These are phyloP conservation scores for Backusella psychrophila DNA, from an alignment of 192 early-diverging fungal species.

Conservation along the genomic window DNA sequence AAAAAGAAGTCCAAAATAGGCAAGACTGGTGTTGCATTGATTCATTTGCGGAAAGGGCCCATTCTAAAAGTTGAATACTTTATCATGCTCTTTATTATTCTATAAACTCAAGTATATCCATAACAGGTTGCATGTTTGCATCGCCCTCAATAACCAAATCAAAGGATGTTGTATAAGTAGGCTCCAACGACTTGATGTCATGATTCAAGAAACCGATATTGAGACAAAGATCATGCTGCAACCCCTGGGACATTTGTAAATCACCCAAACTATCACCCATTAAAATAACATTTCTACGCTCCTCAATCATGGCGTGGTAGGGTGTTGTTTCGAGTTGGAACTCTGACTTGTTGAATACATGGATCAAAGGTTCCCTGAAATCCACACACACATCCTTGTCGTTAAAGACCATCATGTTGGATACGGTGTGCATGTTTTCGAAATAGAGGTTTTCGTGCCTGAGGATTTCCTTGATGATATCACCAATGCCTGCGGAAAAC, in stretches of 20 bases:
- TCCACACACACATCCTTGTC: slow-evolving; percentile 47
- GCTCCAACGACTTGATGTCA: slow-evolving; percentile 49
- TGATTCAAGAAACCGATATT: slow-evolving; percentile 74
- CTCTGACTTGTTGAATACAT: slow-evolving; percentile 73
- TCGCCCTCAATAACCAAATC: slow-evolving; percentile 69
- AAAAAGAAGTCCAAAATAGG: too few species aligned
- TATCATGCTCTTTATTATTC: background rate
- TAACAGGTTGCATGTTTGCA: slow-evolving; percentile 28
- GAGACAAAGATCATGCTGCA: slow-evolving; percentile 54
- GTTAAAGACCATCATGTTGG: slow-evolving; percentile 70
- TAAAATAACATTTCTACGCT: slow-evolving; percentile 60
- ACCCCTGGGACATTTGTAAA: slow-evolving; percentile 62
- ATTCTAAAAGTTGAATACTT: too few species aligned
- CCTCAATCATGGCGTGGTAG: slow-evolving; percentile 41
- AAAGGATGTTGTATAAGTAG: slow-evolving; percentile 52
- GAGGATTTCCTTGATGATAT: slow-evolving; percentile 63
- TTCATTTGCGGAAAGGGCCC: too few species aligned
- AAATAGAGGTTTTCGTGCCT: slow-evolving; percentile 35
- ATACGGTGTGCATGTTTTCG: slow-evolving; percentile 66
- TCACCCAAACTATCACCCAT: slow-evolving; percentile 75
- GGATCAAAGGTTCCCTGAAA: slow-evolving; percentile 68
- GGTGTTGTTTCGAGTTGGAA: slow-evolving; percentile 44
- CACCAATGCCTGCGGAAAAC: slow-evolving; percentile 68
- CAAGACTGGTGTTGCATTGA: too few species aligned
- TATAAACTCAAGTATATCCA: slow-evolving; percentile 18